These are phyloP conservation scores for Myriosclerotinia scirpicola DNA, from an alignment of 2,329 filamentous ascomycete species.

Conservation along the genomic window DNA sequence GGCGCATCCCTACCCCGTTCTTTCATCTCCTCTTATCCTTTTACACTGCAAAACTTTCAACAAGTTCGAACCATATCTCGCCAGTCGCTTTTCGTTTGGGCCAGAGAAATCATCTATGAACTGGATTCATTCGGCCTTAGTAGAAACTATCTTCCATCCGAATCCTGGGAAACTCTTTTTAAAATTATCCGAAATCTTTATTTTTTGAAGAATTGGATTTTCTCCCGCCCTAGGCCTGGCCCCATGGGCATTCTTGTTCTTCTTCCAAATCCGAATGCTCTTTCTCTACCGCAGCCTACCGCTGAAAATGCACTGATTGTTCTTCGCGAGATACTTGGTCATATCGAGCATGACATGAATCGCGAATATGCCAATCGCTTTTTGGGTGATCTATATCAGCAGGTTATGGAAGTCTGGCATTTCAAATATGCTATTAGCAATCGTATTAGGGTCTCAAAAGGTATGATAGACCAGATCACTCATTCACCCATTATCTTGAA, in stretches of 20 bases:
- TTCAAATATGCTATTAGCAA: neutral
- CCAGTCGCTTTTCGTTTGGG: neutral
- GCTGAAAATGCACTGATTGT: neutral
- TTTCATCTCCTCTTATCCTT: no score
- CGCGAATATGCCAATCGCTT: neutral
- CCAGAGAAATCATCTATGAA: neutral
- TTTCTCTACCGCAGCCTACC: neutral
- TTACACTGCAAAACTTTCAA: no score
- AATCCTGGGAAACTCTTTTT: neutral
- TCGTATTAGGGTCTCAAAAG: neutral
- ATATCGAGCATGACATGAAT: neutral
- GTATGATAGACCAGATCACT: neutral
- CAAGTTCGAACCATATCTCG: neutral
- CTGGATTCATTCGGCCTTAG: neutral
- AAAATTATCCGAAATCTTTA: neutral
- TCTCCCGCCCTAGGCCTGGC: neutral
- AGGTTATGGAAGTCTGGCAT: neutral
- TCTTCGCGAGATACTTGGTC: neutral
- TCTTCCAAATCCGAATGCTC: neutral
- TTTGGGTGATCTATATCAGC: neutral
- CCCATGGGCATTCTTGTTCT: neutral
- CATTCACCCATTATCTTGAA: neutral
- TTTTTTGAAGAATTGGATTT: neutral
- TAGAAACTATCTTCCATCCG: neutral
- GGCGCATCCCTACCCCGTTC: no score